Conservation (phyloP, 2,329 filamentous ascomycete genomes). For the Botrytis porri region DNA sequence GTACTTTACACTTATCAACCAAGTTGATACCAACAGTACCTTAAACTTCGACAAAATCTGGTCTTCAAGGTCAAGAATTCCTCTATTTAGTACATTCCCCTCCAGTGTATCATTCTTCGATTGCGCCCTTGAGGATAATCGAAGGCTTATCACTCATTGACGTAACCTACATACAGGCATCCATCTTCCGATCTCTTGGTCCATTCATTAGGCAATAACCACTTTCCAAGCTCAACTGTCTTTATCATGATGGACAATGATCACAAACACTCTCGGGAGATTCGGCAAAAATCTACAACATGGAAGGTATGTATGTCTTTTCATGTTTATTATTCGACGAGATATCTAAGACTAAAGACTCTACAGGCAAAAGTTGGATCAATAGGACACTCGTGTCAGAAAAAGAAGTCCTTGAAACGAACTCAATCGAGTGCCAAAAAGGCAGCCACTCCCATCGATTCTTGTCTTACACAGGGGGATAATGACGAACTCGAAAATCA, state of each 20-base stretch:
- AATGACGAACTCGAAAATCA: neutral
- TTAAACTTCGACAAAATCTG: neutral
- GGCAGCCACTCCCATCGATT: neutral
- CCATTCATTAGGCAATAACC: neutral
- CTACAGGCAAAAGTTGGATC: neutral
- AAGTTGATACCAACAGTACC: neutral
- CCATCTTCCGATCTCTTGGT: neutral
- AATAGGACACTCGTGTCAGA: neutral
- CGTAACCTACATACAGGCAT: neutral
- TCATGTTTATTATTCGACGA: accelerated
- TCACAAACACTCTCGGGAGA: no score
- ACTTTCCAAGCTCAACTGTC: neutral
- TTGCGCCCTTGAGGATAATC: neutral
- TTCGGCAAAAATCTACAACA: no score
- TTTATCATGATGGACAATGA: neutral
- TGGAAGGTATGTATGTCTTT: neutral
- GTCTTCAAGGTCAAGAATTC: neutral
- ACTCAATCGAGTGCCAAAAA: neutral
- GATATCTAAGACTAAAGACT: neutral
- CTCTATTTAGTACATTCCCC: neutral
- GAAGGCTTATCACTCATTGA: neutral
- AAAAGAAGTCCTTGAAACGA: neutral
- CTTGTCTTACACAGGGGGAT: neutral
- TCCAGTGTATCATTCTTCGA: no score
- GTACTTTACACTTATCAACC: no score